Percentiles rank a stretch among this genome's conserved stretches.
Conservation (phyloP, 129 eudicot genomes). For the Pulicaria dysenterica region DNA sequence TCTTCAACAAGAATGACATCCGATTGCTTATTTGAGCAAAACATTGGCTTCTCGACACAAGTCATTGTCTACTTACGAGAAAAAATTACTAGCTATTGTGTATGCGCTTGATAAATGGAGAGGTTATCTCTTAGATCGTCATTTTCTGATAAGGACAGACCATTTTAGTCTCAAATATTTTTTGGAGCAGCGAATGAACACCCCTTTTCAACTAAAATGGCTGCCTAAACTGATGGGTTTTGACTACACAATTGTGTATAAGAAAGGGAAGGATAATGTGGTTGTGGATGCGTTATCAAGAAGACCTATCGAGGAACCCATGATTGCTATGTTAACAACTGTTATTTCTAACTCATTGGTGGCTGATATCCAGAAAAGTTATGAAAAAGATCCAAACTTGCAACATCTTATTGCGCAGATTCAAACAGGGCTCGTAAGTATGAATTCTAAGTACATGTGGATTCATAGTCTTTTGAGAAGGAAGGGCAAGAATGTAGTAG, state of each 20-base stretch:
- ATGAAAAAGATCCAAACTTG: no score
- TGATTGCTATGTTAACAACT: background rate
- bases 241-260: background rate
- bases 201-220: background rate
- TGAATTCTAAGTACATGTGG: no score
- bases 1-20: no score
- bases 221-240: background rate
- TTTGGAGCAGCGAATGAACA: background rate
- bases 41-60: no score
- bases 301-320: background rate
- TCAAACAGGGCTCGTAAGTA: no score
- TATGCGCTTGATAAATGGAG: background rate
- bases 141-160: background rate
- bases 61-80: no score
- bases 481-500: background rate
- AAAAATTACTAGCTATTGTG: no score
- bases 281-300: background rate
- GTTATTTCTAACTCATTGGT: no score
- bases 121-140: background rate
- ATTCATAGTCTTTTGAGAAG: background rate
- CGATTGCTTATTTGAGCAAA: no score
- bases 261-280: background rate
- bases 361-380: no score
- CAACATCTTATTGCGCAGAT: no score
- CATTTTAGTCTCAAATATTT: background rate